These are phyloP conservation scores for Ophiostoma sp. DNA, from an alignment of 2,329 filamentous ascomycete species.

Conservation along the genomic window DNA sequence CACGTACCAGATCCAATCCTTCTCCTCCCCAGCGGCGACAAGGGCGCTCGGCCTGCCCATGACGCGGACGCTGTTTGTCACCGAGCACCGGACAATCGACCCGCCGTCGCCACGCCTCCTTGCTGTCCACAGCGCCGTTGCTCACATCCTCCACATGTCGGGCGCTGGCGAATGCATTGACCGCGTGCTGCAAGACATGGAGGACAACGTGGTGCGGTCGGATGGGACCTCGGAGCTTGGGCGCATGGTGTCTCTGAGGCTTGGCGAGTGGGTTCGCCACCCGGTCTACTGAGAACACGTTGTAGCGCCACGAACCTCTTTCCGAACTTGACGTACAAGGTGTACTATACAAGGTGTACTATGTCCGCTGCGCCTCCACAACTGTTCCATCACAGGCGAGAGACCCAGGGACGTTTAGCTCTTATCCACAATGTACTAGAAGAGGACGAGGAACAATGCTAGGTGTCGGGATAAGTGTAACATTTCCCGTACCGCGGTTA, in stretches of 20 bases:
- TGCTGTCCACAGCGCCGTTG: conserved; percentile 19
- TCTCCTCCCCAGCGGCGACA: conserved; percentile 20
- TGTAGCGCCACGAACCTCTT: no score
- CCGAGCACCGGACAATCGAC: conserved; percentile 14
- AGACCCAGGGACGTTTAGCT: no score
- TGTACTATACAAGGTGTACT: no score
- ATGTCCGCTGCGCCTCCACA: no score
- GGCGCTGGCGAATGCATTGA: conserved; percentile 21
- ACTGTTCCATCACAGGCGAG: no score
- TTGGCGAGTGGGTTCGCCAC: conserved; percentile 15
- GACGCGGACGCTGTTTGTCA: conserved; percentile 13
- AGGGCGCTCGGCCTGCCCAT: conserved; percentile 6
- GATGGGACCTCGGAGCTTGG: conserved; percentile 19
- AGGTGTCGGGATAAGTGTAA: no score
- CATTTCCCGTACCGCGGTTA: no score
- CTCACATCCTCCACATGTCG: conserved; percentile 19
- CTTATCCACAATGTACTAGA: no score
- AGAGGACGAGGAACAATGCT: no score
- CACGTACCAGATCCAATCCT: conserved; percentile 32
- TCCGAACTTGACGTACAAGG: no score
- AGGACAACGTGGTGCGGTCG: not conserved
- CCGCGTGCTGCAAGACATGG: conserved; percentile 15
- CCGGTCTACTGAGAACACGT: no score
- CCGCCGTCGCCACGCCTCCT: conserved; percentile 20
- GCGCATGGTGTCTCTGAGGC: conserved; percentile 3